Conservation (phyloP, 148 eudicot species). For the Rhododendron ferrugineum region DNA sequence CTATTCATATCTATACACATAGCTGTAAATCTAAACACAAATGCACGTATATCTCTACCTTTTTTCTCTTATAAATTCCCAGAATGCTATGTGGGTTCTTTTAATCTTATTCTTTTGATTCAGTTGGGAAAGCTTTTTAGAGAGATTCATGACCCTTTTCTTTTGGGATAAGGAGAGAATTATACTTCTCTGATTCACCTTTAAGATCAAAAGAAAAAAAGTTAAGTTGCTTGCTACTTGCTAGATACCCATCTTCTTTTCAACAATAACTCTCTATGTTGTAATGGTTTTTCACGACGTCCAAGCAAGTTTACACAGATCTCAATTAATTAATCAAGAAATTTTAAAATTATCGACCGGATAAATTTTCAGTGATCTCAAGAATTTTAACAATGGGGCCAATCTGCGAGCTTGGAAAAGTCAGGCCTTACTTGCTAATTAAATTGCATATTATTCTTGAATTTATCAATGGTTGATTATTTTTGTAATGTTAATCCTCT, state of each 20-base stretch:
- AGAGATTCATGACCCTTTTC: conserved; percentile 17
- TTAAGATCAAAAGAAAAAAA: background rate
- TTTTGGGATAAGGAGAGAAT: conserved; percentile 19
- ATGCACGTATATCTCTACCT: background rate
- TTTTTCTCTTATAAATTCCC: background rate
- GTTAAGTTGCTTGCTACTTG: background rate
- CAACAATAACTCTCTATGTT: background rate
- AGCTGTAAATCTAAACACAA: background rate
- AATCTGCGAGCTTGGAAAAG: background rate
- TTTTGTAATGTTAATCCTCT: background rate
- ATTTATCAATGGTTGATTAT: no score
- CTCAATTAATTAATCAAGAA: background rate
- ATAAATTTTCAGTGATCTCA: background rate
- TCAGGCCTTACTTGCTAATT: background rate
- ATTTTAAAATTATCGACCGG: background rate
- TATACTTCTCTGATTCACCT: conserved; percentile 8
- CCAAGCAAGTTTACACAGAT: background rate
- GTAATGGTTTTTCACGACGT: background rate
- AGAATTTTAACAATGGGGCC: background rate
- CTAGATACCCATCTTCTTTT: background rate
- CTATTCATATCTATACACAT: background rate
- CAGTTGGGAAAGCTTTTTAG: conserved; percentile 4
- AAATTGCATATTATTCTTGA: background rate
- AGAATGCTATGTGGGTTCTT: conserved; percentile 27
- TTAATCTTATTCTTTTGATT: conserved; percentile 3